phyloP scores from a whole-genome alignment of 208 protist species.

The Leishmania major region DNA sequence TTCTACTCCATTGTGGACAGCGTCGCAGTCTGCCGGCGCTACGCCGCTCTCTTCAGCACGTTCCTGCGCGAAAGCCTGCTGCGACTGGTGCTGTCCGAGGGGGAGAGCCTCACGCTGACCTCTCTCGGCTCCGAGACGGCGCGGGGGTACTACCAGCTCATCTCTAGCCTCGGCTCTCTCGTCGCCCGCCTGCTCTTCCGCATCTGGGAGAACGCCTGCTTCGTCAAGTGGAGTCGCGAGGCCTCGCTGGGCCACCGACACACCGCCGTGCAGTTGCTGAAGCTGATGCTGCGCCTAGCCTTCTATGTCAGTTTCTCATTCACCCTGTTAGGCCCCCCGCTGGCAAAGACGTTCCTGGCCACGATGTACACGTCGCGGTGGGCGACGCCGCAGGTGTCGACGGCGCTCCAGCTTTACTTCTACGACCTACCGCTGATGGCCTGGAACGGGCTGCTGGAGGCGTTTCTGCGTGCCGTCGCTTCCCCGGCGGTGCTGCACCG shows the following conservation, averaged over 20 bases:
- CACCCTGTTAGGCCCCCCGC: constrained; percentile 66
- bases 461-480: constrained; percentile 75
- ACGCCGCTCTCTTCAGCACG: constrained; percentile 40
- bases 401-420: constrained; percentile 83
- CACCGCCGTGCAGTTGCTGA: constrained; percentile 52
- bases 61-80: constrained; percentile 87
- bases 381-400: constrained; percentile 55
- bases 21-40: constrained; percentile 2
- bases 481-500: constrained; percentile 40
- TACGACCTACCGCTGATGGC: constrained; percentile 74
- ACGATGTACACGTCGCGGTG: constrained; percentile 82
- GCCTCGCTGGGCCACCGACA: constrained; percentile 33
- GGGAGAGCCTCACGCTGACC: constrained; percentile 86
- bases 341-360: constrained; percentile 59
- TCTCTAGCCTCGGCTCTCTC: constrained; percentile 88
- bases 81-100: constrained; percentile 86
- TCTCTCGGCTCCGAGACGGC: constrained; percentile 56
- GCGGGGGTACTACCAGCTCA: constrained; percentile 86
- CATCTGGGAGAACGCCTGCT: constrained; percentile 90
- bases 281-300: constrained; percentile 75
- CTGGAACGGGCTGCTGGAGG: constrained; percentile 87
- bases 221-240: constrained; percentile 78
- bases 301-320: constrained; percentile 75
- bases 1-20: constrained; percentile 19
- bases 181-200: constrained; percentile 89